phyloP scores from a whole-genome alignment of 768 basidiomycete genomes.

The Boletus vinaceobasis region DNA sequence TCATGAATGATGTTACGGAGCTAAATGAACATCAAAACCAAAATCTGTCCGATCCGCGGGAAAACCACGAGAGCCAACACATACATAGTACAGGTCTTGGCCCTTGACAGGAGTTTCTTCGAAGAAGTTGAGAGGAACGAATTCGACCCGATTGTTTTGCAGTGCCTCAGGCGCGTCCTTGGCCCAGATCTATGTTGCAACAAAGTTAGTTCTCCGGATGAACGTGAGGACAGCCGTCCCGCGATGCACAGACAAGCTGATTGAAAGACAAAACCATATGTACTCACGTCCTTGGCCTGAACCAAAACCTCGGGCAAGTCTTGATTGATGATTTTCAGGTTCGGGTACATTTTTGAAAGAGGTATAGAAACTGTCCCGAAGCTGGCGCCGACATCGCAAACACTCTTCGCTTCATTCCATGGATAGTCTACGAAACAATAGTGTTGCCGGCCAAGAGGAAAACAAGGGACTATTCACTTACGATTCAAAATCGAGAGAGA shows the following conservation, averaged over 20 bases:
- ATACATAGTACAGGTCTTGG: slow-evolving; percentile 26
- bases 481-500: slow-evolving; percentile 23
- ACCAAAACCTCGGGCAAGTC: slow-evolving; percentile 28
- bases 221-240: neutral
- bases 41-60: neutral
- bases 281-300: slow-evolving; percentile 19
- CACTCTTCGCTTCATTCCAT: slow-evolving; percentile 22
- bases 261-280: neutral
- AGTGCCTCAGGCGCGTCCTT: slow-evolving; percentile 17
- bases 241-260: neutral
- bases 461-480: slow-evolving; percentile 1
- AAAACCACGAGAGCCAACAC: neutral
- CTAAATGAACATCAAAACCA: slow-evolving; percentile 3
- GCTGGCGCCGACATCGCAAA: slow-evolving; percentile 32
- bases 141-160: slow-evolving; percentile 12
- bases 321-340: slow-evolving; percentile 26
- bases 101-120: slow-evolving; percentile 13
- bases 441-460: neutral
- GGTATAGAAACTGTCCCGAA: slow-evolving; percentile 27
- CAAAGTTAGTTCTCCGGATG: neutral
- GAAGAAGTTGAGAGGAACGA: slow-evolving; percentile 21
- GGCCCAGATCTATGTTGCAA: slow-evolving; percentile 13
- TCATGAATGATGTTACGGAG: slow-evolving; percentile 33
- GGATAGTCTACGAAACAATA: slow-evolving; percentile 19
- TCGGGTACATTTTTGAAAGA: slow-evolving; percentile 25